A percentile compares a stretch with the other conserved stretches of the same genome.
Conservation (phyloP, 305 asterid species). For the Fraxinus sp. region DNA sequence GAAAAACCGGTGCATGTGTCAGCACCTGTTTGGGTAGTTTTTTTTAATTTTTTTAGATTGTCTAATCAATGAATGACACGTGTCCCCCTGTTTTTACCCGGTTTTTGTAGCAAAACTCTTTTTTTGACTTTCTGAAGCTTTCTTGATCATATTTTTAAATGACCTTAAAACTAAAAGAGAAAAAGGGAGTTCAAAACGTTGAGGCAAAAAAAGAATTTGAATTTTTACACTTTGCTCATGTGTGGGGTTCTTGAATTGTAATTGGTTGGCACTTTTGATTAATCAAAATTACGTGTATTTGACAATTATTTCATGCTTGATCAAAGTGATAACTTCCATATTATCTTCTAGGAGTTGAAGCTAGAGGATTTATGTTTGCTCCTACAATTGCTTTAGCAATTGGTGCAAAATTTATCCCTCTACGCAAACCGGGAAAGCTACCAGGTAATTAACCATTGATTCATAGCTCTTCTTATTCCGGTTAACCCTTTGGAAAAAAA, state of each 20-base stretch:
- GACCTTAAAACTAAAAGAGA: conserved; percentile 15
- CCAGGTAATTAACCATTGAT: conserved; percentile 46
- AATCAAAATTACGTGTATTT: conserved; percentile 17
- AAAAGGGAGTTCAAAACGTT: conserved; percentile 19
- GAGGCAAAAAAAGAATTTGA: conserved; percentile 6
- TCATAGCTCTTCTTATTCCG: neutral
- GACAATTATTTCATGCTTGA: conserved; percentile 16
- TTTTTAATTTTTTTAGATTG: too few relatives aligned
- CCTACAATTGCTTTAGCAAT: conserved; percentile 80
- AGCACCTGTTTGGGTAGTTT: too few relatives aligned
- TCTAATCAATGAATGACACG: too few relatives aligned
- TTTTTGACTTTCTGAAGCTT: neutral
- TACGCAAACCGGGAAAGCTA: conserved; percentile 74
- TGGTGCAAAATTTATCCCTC: conserved; percentile 82
- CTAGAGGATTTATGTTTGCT: conserved; percentile 88
- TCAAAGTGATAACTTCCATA: conserved; percentile 7
- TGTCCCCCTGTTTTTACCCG: too few relatives aligned
- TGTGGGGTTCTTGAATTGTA: neutral
- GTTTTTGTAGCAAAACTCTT: too few relatives aligned
- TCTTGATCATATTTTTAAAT: conserved; percentile 12
- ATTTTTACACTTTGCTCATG: neutral
- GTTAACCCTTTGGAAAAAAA: neutral
- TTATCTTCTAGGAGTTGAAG: conserved; percentile 65
- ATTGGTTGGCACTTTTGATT: neutral
- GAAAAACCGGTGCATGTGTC: too few relatives aligned